phyloP scores from a whole-genome alignment of 345 rosid genomes.

The Turritis glabra region DNA sequence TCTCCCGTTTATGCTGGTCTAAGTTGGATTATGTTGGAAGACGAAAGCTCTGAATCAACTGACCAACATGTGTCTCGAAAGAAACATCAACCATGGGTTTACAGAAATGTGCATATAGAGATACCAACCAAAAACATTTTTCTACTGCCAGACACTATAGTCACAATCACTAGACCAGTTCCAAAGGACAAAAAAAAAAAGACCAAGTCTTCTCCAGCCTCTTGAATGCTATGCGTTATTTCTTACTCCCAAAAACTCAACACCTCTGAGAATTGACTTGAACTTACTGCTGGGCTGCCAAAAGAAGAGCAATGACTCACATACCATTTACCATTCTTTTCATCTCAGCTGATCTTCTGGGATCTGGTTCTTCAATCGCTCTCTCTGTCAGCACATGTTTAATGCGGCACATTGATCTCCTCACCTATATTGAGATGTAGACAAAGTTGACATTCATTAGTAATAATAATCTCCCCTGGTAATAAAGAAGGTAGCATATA shows the following conservation, averaged over 20 bases:
- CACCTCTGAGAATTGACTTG: background rate
- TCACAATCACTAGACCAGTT: background rate
- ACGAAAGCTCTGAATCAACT: background rate
- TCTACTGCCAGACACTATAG: background rate
- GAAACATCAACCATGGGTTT: slow-evolving; percentile 16
- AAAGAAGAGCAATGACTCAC: slow-evolving; percentile 40
- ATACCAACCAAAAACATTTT: slow-evolving; percentile 13
- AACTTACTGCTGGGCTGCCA: background rate
- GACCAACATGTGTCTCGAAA: slow-evolving; percentile 1
- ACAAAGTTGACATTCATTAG: background rate
- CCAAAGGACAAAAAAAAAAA: background rate
- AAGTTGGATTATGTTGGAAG: background rate
- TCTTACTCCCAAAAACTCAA: background rate
- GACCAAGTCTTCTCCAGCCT: background rate
- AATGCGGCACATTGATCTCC: slow-evolving; percentile 85
- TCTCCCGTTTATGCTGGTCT: background rate
- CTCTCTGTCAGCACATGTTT: slow-evolving; percentile 90
- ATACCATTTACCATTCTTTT: slow-evolving; percentile 85
- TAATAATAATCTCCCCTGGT: background rate
- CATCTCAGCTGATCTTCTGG: slow-evolving; percentile 86
- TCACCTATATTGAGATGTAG: slow-evolving; percentile 49
- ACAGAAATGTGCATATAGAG: background rate
- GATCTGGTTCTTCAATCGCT: slow-evolving; percentile 85
- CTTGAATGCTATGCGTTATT: background rate
- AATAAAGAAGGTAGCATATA: background rate